Evolutionary conservation across 306 rosid species (phyloP).

Genomic region (Prosopis cineraria): DNA sequence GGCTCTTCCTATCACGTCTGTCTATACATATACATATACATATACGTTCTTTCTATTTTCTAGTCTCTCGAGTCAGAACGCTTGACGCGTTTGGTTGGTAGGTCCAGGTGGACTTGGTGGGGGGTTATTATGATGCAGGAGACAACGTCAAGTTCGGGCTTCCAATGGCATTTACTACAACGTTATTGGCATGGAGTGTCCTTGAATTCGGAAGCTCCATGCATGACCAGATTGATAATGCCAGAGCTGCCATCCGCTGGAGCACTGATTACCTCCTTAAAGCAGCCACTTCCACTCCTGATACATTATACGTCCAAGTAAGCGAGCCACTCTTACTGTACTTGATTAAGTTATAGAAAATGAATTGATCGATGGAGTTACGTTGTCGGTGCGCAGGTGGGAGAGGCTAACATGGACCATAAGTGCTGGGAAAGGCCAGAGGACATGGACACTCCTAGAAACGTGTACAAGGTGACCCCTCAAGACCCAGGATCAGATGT

Average conservation of each 20-base stretch:
- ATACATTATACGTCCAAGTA: constrained; percentile 81
- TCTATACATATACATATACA: background rate
- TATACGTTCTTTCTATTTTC: background rate
- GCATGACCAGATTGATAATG: constrained; percentile 61
- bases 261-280: constrained; percentile 77
- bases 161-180: constrained; percentile 94
- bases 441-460: constrained; percentile 85
- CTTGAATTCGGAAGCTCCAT: constrained; percentile 78
- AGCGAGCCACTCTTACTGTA: no score
- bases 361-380: background rate
- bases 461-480: constrained; percentile 65
- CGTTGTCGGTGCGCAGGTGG: constrained; percentile 62
- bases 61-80: no score
- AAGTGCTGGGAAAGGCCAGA: constrained; percentile 94
- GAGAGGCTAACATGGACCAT: constrained; percentile 79
- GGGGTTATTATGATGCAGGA: constrained; percentile 97
- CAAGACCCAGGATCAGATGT: constrained; percentile 88
- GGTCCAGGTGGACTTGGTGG: constrained; percentile 75
- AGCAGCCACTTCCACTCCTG: constrained; percentile 70
- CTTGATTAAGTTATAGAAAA: no score
- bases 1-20: constrained; percentile 77
- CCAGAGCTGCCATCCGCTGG: constrained; percentile 75
- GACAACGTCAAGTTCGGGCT: constrained; percentile 88
- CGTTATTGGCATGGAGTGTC: constrained; percentile 87
- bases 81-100: background rate